Percentiles rank a stretch among this genome's conserved stretches.
Evolutionary conservation across 1,284 basidiomycete genomes (phyloP).

Genomic region (Xanthoconium separans): DNA sequence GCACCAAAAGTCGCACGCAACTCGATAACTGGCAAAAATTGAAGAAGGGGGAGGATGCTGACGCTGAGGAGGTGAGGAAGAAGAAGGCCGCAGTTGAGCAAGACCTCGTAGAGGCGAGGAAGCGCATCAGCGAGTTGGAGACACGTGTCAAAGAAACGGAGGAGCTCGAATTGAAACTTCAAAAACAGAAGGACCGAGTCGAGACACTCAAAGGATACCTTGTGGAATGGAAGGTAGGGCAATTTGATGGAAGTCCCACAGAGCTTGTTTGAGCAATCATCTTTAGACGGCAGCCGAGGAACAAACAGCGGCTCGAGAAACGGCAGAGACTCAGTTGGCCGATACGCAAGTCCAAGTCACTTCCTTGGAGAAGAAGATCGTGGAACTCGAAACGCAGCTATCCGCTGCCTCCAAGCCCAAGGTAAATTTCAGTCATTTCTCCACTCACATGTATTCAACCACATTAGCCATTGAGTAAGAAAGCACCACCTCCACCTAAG

Average conservation of each 20-base stretch:
- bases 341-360: slow-evolving; percentile 32
- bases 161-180: slow-evolving; percentile 27
- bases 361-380: slow-evolving; percentile 41
- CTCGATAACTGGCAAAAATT: slow-evolving; percentile 65
- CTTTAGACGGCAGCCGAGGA: slow-evolving; percentile 36
- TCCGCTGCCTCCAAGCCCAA: slow-evolving; percentile 32
- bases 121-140: slow-evolving; percentile 42
- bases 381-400: slow-evolving; percentile 43
- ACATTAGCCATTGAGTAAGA: slow-evolving; percentile 21
- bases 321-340: slow-evolving; percentile 31
- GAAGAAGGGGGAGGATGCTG: slow-evolving; percentile 60
- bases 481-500: slow-evolving; percentile 1
- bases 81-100: slow-evolving; percentile 56
- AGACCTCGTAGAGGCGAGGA: slow-evolving; percentile 48
- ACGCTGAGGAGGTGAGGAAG: slow-evolving; percentile 55
- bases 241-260: neutral
- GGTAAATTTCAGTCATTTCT: slow-evolving; percentile 5
- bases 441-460: neutral
- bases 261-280: slow-evolving; percentile 9
- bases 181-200: slow-evolving; percentile 43
- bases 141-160: slow-evolving; percentile 25
- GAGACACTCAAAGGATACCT: slow-evolving; percentile 44
- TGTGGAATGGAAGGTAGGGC: slow-evolving; percentile 44
- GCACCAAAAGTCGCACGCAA: slow-evolving; percentile 57
- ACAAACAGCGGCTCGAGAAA: slow-evolving; percentile 33